Percentiles rank a stretch among this genome's conserved stretches.
Evolutionary conservation across 2,329 filamentous ascomycete species (phyloP).

Genomic region (Aspergillus oerlinghausenensis): DNA sequence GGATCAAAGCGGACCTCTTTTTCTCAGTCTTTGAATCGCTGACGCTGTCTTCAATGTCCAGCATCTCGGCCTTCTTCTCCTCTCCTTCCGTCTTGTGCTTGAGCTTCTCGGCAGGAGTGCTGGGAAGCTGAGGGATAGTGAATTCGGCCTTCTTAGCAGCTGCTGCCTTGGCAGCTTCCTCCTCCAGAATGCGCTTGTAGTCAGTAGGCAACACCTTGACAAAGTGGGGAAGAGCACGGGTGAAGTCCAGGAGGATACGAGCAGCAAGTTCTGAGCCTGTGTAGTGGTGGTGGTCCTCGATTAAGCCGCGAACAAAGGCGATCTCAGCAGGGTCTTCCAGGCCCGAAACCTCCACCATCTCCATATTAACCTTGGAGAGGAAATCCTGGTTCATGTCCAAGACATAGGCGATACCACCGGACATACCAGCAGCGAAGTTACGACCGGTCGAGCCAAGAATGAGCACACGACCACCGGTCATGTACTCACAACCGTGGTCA

Average conservation of each 20-base stretch:
- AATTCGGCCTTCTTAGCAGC: slow-evolving; percentile 82
- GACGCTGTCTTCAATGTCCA: slow-evolving; percentile 89
- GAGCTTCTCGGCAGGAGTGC: slow-evolving; percentile 49
- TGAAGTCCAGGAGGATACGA: slow-evolving; percentile 92
- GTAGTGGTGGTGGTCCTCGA: slow-evolving; percentile 97
- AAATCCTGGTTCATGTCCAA: slow-evolving; percentile 88
- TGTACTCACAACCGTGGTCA: slow-evolving; percentile 97
- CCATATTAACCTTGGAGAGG: slow-evolving; percentile 86
- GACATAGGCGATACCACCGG: slow-evolving; percentile 92
- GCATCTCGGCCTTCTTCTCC: slow-evolving; percentile 63
- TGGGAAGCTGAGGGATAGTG: slow-evolving; percentile 70
- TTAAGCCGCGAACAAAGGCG: slow-evolving; percentile 81
- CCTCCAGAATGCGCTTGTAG: slow-evolving; percentile 87
- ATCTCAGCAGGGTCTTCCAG: slow-evolving; percentile 85
- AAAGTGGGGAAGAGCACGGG: slow-evolving; percentile 80
- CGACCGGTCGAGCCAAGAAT: slow-evolving; percentile 85
- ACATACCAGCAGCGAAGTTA: slow-evolving; percentile 98
- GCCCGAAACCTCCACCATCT: slow-evolving; percentile 89
- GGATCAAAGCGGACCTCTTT: slow-evolving; percentile 79
- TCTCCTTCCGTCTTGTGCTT: slow-evolving; percentile 57
- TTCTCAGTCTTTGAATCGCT: slow-evolving; percentile 81
- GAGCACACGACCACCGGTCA: slow-evolving; percentile 90
- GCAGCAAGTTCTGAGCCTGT: slow-evolving; percentile 93
- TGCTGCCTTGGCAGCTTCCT: slow-evolving; percentile 79
- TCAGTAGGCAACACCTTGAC: slow-evolving; percentile 91